A percentile compares a stretch with the other conserved stretches of the same genome.
Conservation (phyloP, 352 stramenopile genomes). For the Nannochloropsis limnetica region DNA sequence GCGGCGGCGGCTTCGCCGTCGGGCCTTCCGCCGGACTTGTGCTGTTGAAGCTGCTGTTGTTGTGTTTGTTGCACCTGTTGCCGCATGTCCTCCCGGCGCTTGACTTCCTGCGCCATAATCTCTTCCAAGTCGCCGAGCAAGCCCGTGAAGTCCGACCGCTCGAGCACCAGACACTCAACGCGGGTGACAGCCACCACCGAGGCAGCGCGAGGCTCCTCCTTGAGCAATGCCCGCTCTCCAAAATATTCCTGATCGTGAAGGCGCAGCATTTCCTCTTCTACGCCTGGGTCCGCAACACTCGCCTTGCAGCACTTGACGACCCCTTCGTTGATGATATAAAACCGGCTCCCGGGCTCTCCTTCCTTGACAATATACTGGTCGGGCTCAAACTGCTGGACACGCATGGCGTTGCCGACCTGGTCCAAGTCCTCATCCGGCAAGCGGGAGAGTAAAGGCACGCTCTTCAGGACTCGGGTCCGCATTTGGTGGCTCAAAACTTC, state of each 20-base stretch:
- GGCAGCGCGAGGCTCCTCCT: conserved; percentile 68
- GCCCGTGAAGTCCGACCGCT: conserved; percentile 71
- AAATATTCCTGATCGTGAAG: conserved; percentile 78
- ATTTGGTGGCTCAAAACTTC: conserved; percentile 80
- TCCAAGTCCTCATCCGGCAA: conserved; percentile 75
- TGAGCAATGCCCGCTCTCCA: conserved; percentile 73
- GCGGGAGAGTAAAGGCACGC: conserved; percentile 73
- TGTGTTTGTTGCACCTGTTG: neutral
- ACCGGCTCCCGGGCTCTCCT: conserved; percentile 71
- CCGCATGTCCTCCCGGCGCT: conserved; percentile 58
- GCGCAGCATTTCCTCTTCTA: conserved; percentile 69
- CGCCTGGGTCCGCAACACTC: conserved; percentile 35
- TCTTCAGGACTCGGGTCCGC: conserved; percentile 79
- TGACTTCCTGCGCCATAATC: conserved; percentile 64
- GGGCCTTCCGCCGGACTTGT: neutral
- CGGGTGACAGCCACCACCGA: conserved; percentile 69
- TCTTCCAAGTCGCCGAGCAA: conserved; percentile 64
- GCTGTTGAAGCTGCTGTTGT: neutral
- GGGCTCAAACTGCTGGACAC: conserved; percentile 45
- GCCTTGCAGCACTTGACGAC: conserved; percentile 41
- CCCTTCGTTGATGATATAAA: conserved; percentile 69
- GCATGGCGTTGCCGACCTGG: conserved; percentile 61
- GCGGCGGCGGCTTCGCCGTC: neutral
- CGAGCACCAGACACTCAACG: conserved; percentile 80
- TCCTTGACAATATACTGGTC: conserved; percentile 80